phyloP scores from a whole-genome alignment of 176 grass and related monocot genomes.

The Oryza nivara region DNA sequence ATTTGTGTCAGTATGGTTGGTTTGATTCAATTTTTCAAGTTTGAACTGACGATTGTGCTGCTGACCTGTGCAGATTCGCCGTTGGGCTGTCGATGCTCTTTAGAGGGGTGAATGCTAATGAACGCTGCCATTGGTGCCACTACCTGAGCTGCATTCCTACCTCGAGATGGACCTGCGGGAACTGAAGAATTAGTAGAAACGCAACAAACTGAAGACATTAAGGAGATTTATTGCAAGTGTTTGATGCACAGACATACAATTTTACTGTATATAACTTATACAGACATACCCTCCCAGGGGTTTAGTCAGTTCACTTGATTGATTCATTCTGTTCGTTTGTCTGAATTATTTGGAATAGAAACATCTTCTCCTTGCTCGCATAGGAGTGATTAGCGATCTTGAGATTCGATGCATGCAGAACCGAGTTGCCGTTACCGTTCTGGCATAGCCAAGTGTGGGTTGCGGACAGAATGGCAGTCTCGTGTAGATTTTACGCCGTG shows the following conservation, averaged over 20 bases:
- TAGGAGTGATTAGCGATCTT: neutral
- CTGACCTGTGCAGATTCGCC: constrained; percentile 52
- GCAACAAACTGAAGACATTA: neutral
- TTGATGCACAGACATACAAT: neutral
- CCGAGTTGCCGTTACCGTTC: neutral
- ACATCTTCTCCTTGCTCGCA: neutral
- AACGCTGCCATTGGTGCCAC: constrained; percentile 89
- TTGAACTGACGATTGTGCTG: constrained; percentile 13
- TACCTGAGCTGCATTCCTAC: constrained; percentile 94
- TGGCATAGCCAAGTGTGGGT: neutral
- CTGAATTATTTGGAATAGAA: neutral
- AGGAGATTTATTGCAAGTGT: neutral
- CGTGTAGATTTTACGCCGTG: neutral
- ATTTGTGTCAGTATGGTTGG: constrained; percentile 22
- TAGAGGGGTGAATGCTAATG: constrained; percentile 75
- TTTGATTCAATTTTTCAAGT: constrained; percentile 25
- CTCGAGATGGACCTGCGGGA: constrained; percentile 75
- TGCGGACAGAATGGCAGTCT: neutral
- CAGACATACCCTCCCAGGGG: neutral
- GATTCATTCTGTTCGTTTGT: constrained; percentile 23
- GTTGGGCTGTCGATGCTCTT: constrained; percentile 81
- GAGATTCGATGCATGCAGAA: neutral
- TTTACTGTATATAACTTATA: constrained; percentile 19
- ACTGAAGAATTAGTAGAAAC: constrained; percentile 35
- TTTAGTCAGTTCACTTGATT: constrained; percentile 11